Base-by-base conservation (phyloP, 768 basidiomycete genomes). In the Leccinum incarnatum region DNA sequence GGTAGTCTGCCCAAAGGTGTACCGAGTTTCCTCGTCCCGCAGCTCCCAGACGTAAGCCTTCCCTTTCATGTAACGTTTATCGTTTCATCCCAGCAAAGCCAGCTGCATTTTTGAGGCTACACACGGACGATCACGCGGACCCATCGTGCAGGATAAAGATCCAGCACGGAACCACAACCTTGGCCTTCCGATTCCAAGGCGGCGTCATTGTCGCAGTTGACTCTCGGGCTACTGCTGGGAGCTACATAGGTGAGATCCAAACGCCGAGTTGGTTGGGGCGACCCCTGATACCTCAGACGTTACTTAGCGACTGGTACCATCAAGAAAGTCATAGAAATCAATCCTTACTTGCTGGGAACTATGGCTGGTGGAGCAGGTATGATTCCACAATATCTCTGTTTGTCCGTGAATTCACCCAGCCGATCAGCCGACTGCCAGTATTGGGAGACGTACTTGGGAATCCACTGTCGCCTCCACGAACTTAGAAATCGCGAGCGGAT, bases 151-250 rank as follows among this genome's bases (percentile, higher is more conserved):
- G 84, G 75, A 98, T 99, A 76, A 98, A 98, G 81, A 95, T 99
- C 65, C 89, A 94, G 72, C 97, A 99, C 72, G 97, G 97, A 67
- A 99, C 97, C 27, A 99, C 97, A 10, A 98, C 97, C 2, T 82
- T 99, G 45, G 97, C 97, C 7, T 99, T 99, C 83, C 82, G 93
- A 71, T 99, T 90, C 78, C 79, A 92, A 71, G 97, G 97, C 21
- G 97, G 97, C 55, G 94, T 98, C 58, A 95, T 98, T 61, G 97
- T 98, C n/a, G 93, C 94, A 21, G 97, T 99, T n/a, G 97, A 99
- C 73, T 98, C 96, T 36, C 78, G 97, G 74, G 97, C 97, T 32
- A 98, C 97, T 8, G 92, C 95, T 32, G 97, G 97, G 72, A 93
- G 88, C 78, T 98, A 99, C 74, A 83, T 99, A 71, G 96, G 96